Percentiles rank a stretch among this genome's conserved stretches.
Evolutionary conservation across 2,329 filamentous ascomycete species (phyloP).

Genomic region (Penicillium sp.): DNA sequence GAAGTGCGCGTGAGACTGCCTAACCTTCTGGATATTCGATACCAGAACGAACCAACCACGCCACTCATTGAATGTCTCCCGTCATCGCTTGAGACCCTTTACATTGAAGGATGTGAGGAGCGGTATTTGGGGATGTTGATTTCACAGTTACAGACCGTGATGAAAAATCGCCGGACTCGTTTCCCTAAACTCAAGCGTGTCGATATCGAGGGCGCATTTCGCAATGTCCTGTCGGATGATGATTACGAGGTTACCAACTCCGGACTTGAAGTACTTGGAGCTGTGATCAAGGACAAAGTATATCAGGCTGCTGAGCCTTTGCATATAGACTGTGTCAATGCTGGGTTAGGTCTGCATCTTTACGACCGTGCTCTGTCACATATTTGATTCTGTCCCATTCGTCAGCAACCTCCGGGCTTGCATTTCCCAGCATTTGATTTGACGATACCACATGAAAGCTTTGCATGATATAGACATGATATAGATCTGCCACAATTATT

Average conservation of each 20-base stretch:
- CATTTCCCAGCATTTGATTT: background rate
- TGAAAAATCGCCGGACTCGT: constrained; percentile 19
- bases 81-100: constrained; percentile 22
- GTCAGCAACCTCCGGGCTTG: background rate
- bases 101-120: constrained; percentile 32
- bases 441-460: constrained; percentile 1
- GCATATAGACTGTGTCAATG: constrained; percentile 19
- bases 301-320: constrained; percentile 25
- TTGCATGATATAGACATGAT: constrained; percentile 1
- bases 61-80: constrained; percentile 27
- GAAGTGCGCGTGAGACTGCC: constrained; percentile 32
- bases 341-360: constrained; percentile 23
- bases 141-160: constrained; percentile 21
- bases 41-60: constrained; percentile 23
- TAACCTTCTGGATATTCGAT: constrained; percentile 33
- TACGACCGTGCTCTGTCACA: constrained; percentile 21
- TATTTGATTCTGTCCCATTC: background rate
- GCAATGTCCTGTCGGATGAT: constrained; percentile 24
- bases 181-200: constrained; percentile 20
- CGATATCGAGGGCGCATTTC: constrained; percentile 31
- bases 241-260: constrained; percentile 5
- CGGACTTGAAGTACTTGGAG: background rate
- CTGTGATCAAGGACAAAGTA: constrained; percentile 23
- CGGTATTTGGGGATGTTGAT: constrained; percentile 25
- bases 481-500: background rate